Conservation (phyloP, 192 early-diverging fungal species). For the Rhizoclosmatium globosum region DNA sequence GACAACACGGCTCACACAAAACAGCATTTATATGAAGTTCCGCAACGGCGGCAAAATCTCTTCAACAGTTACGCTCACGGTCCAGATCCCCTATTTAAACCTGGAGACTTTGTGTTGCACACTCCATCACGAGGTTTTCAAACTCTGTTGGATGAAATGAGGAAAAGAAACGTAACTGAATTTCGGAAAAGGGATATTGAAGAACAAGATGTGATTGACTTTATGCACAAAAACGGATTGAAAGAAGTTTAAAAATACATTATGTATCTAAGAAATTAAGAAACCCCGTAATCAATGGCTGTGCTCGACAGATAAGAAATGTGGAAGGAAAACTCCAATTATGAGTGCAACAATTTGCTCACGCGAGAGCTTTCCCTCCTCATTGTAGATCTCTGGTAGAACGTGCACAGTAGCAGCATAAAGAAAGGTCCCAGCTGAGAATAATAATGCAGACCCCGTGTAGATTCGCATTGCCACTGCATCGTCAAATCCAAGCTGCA, state of each 20-base stretch:
- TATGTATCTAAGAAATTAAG: neutral
- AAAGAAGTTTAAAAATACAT: neutral
- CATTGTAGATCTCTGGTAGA: slow-evolving; percentile 67
- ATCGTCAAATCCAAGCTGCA: slow-evolving; percentile 40
- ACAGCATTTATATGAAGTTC: neutral
- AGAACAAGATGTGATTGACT: neutral
- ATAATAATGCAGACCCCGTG: slow-evolving; percentile 85
- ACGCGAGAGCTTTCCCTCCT: slow-evolving; percentile 43
- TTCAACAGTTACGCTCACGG: slow-evolving; percentile 6
- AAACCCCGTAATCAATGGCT: slow-evolving; percentile 22
- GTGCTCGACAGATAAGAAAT: slow-evolving; percentile 39
- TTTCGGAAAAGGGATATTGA: neutral
- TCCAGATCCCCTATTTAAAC: neutral
- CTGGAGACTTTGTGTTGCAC: slow-evolving; percentile 22
- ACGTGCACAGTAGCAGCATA: slow-evolving; percentile 93
- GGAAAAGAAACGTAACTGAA: slow-evolving; percentile 13
- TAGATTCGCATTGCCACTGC: slow-evolving; percentile 67
- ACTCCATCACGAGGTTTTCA: neutral
- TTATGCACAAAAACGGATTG: neutral
- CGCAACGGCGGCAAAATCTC: neutral
- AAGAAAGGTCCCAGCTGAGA: slow-evolving; percentile 84
- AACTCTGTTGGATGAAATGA: neutral
- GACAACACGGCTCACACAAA: neutral
- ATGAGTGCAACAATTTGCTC: slow-evolving; percentile 56
- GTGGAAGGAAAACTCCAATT: slow-evolving; percentile 61